Percentiles rank a stretch among this genome's conserved stretches.
phyloP scores from a whole-genome alignment of 2,329 filamentous ascomycete genomes.

The Colletotrichum sp. region DNA sequence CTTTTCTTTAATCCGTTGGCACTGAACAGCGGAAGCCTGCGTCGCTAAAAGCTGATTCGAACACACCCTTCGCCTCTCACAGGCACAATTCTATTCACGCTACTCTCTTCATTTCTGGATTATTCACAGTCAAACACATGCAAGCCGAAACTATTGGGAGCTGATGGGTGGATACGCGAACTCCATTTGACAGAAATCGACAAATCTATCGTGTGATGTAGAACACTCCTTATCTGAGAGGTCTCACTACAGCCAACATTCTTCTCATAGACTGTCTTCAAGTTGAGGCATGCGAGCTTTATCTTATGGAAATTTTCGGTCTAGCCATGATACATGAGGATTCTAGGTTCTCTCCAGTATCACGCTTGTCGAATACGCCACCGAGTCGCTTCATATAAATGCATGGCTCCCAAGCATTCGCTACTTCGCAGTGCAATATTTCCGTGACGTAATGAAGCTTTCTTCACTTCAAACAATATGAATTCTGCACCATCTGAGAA shows the following conservation, averaged over 20 bases:
- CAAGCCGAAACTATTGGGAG: background rate
- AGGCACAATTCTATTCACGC: no score
- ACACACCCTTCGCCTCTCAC: fast-evolving
- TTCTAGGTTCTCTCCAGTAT: background rate
- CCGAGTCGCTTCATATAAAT: background rate
- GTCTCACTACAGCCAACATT: background rate
- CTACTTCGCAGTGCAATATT: background rate
- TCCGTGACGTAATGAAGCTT: fast-evolving
- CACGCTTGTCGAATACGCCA: background rate
- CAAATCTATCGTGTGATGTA: background rate
- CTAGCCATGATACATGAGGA: background rate
- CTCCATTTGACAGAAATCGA: background rate
- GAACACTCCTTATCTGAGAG: background rate
- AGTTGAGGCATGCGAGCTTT: background rate
- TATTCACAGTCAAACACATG: background rate
- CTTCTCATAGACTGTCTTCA: background rate
- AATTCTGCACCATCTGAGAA: background rate
- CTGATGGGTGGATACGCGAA: fast-evolving
- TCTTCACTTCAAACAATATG: background rate
- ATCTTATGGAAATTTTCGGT: background rate
- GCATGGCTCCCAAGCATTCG: background rate
- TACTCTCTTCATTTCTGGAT: no score
- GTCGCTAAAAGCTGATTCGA: background rate
- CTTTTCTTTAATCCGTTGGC: fast-evolving
- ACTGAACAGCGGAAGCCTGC: fast-evolving